Evolutionary conservation across 495 filamentous ascomycete species (phyloP).

Genomic region (Aspergillus bertholletiae): DNA sequence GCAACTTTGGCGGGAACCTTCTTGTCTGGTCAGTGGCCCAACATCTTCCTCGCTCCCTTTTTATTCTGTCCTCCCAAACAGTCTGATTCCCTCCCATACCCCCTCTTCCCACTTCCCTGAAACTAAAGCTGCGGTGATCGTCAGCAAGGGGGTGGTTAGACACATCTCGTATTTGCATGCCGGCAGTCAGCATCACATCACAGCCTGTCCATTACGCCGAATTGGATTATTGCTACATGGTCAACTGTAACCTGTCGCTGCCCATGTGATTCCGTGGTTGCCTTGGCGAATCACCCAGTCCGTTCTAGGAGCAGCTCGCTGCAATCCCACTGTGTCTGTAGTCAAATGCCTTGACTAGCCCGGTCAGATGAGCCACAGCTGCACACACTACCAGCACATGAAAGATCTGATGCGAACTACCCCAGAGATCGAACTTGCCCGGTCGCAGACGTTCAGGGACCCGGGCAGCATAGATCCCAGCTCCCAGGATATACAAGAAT

Average conservation of each 20-base stretch:
- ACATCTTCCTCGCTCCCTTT: not conserved
- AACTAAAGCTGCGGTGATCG: not conserved
- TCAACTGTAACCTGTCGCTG: constrained; percentile 13
- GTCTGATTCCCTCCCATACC: not conserved
- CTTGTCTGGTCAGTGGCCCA: not conserved
- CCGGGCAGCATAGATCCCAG: constrained; percentile 71
- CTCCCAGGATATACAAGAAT: constrained; percentile 79
- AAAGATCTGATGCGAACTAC: constrained; percentile 63
- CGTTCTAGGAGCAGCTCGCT: constrained; percentile 27
- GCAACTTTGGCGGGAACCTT: constrained; percentile 1
- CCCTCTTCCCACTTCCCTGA: not conserved
- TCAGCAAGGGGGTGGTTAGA: constrained; percentile 17
- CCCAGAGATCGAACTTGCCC: constrained; percentile 57
- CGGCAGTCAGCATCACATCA: constrained; percentile 7
- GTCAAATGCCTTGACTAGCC: constrained; percentile 56
- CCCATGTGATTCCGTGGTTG: constrained; percentile 17
- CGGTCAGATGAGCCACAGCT: constrained; percentile 54
- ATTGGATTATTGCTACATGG: constrained; percentile 12
- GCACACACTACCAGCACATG: constrained; percentile 62
- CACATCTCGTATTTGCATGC: constrained; percentile 18
- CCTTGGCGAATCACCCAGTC: constrained; percentile 11
- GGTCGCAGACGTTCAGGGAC: constrained; percentile 48
- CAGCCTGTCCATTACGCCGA: constrained; percentile 2
- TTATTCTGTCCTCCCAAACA: constrained; percentile 1
- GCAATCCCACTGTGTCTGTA: constrained; percentile 46